Conservation (phyloP, 345 rosid species). For the Camelina hispida region DNA sequence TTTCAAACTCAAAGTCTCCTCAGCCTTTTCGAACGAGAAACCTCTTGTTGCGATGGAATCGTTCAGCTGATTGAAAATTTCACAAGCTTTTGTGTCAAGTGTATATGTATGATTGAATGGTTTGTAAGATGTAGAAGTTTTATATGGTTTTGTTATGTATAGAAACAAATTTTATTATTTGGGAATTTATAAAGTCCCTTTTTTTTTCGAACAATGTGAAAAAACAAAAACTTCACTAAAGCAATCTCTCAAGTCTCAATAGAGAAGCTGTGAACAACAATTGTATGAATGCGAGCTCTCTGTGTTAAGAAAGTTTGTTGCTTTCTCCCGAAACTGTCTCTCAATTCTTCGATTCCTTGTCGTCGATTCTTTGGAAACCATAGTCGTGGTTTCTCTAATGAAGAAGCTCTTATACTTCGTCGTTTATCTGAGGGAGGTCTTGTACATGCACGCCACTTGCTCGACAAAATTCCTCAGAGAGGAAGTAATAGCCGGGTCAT, state of each 20-base stretch:
- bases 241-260: too few relatives aligned
- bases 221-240: too few relatives aligned
- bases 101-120: slow-evolving; percentile 30
- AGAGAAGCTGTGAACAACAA: slow-evolving; percentile 3
- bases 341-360: slow-evolving; percentile 21
- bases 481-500: slow-evolving; percentile 46
- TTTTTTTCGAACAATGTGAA: too few relatives aligned
- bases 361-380: slow-evolving; percentile 31
- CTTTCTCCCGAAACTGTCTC: slow-evolving; percentile 24
- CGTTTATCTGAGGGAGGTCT: slow-evolving; percentile 44
- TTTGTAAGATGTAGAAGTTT: slow-evolving; percentile 25
- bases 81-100: background rate
- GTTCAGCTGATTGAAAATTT: slow-evolving; percentile 22
- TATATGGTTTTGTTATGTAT: slow-evolving; percentile 23
- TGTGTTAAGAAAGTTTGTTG: slow-evolving; percentile 29
- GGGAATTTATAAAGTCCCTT: background rate
- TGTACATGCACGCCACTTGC: slow-evolving; percentile 58
- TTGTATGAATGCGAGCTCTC: slow-evolving; percentile 47
- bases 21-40: background rate
- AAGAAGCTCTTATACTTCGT: slow-evolving; percentile 49
- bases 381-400: slow-evolving; percentile 33
- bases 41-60: too few relatives aligned
- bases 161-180: background rate
- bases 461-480: slow-evolving; percentile 55
- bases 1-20: slow-evolving; percentile 29